phyloP scores from a whole-genome alignment of 805 yeast species.

The Wickerhamiella dianesei region DNA sequence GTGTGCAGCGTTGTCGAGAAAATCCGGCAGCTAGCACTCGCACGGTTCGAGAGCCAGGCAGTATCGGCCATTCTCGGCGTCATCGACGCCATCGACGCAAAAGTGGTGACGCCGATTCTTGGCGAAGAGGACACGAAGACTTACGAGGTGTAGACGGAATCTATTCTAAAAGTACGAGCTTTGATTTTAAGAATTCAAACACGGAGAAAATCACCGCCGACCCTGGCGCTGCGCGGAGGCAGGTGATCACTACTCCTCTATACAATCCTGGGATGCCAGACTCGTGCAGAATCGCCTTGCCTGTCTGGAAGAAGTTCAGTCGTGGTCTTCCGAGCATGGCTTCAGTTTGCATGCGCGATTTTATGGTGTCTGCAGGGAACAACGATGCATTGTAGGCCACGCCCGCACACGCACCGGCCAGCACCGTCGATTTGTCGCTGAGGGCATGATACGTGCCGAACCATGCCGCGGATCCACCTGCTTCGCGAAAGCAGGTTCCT shows the following conservation, averaged over 20 bases:
- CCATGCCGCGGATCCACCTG: slow-evolving; percentile 89
- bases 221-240: slow-evolving; percentile 74
- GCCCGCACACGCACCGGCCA: slow-evolving; percentile 83
- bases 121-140: neutral
- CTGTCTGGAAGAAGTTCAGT: slow-evolving; percentile 29
- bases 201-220: slow-evolving; percentile 74
- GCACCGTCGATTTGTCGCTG: slow-evolving; percentile 27
- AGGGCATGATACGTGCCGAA: slow-evolving; percentile 72
- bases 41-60: neutral
- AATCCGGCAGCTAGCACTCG: neutral
- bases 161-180: neutral
- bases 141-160: neutral
- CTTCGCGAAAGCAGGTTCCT: slow-evolving; percentile 68
- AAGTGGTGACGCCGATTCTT: neutral
- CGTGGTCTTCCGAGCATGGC: slow-evolving; percentile 27
- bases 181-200: neutral
- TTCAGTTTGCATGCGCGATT: slow-evolving; percentile 68
- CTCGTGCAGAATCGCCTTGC: slow-evolving; percentile 29
- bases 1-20: neutral
- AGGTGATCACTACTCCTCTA: slow-evolving; percentile 72
- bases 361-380: slow-evolving; percentile 85
- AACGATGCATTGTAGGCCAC: slow-evolving; percentile 62
- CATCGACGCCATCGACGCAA: neutral
- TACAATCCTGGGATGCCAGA: slow-evolving; percentile 65
- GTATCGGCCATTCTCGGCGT: neutral